A percentile compares a stretch with the other conserved stretches of the same genome.
These are phyloP conservation scores for Pulveroboletus sp. DNA, from an alignment of 768 basidiomycete genomes.

Conservation along the genomic window DNA sequence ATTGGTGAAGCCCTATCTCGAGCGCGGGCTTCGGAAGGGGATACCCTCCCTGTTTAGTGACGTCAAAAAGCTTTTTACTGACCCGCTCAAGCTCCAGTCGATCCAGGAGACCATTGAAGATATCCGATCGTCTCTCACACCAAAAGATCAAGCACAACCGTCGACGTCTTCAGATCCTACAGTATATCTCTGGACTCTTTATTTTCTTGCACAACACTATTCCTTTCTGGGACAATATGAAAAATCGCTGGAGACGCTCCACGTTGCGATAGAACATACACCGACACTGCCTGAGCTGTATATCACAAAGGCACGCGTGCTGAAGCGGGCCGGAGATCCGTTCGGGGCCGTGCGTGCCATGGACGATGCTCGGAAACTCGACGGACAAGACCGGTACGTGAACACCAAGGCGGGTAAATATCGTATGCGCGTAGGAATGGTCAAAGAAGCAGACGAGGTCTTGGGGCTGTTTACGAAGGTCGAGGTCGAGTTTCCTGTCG, in stretches of 20 bases:
- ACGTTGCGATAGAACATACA: constrained; percentile 71
- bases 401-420: constrained; percentile 96
- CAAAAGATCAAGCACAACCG: constrained; percentile 31
- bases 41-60: constrained; percentile 93
- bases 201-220: constrained; percentile 90
- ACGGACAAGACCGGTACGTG: constrained; percentile 92
- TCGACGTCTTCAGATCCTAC: constrained; percentile 49
- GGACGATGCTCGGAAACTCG: constrained; percentile 79
- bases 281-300: constrained; percentile 91
- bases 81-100: constrained; percentile 55
- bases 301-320: constrained; percentile 72
- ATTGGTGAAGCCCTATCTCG: constrained; percentile 63
- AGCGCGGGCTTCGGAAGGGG: constrained; percentile 70
- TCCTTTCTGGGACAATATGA: constrained; percentile 50
- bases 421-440: constrained; percentile 72
- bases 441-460: constrained; percentile 68
- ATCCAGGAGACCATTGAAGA: constrained; percentile 70
- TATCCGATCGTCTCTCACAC: constrained; percentile 33
- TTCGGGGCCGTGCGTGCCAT: constrained; percentile 67
- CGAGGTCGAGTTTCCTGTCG: constrained; percentile 47
- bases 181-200: constrained; percentile 89
- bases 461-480: constrained; percentile 93
- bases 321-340: constrained; percentile 83
- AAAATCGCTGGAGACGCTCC: constrained; percentile 57
- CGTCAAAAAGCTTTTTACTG: constrained; percentile 76